Percentiles rank a stretch among this genome's conserved stretches.
Evolutionary conservation across 2,329 filamentous ascomycete species (phyloP).

Genomic region (Acrodontium crateriforme): DNA sequence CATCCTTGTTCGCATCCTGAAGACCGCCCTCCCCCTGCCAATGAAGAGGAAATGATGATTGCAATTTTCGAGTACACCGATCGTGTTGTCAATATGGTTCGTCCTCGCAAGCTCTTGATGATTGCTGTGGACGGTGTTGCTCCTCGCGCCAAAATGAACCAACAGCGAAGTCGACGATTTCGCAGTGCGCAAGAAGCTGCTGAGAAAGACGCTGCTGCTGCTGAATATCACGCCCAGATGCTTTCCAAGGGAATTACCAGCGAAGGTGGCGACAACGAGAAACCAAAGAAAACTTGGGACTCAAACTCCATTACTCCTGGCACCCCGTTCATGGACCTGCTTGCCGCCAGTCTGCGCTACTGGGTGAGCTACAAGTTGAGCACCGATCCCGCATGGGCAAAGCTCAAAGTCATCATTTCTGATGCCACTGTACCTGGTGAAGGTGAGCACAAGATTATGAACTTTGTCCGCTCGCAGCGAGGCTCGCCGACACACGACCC

Average conservation of each 20-base stretch:
- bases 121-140: conserved; percentile 97
- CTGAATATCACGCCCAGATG: conserved; percentile 72
- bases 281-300: conserved; percentile 82
- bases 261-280: conserved; percentile 19
- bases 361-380: conserved; percentile 98
- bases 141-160: conserved; percentile 98
- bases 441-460: conserved; percentile 99
- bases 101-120: conserved; percentile 88
- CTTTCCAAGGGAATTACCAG: conserved; percentile 44
- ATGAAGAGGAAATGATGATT: conserved; percentile 99
- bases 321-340: conserved; percentile 96
- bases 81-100: conserved; percentile 95
- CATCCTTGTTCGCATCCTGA: conserved; percentile 98
- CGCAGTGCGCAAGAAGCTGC: conserved; percentile 85
- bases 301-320: conserved; percentile 81
- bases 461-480: conserved; percentile 88
- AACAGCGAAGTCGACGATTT: conserved; percentile 92
- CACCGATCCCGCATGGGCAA: conserved; percentile 89
- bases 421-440: conserved; percentile 96
- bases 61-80: conserved; percentile 99
- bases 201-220: conserved; percentile 85
- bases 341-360: conserved; percentile 79
- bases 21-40: conserved; percentile 75
- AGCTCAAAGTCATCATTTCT: conserved; percentile 94
- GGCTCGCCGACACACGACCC: conserved; percentile 83